phyloP scores from a whole-genome alignment of 345 rosid genomes.

The Aquilaria sinensis region DNA sequence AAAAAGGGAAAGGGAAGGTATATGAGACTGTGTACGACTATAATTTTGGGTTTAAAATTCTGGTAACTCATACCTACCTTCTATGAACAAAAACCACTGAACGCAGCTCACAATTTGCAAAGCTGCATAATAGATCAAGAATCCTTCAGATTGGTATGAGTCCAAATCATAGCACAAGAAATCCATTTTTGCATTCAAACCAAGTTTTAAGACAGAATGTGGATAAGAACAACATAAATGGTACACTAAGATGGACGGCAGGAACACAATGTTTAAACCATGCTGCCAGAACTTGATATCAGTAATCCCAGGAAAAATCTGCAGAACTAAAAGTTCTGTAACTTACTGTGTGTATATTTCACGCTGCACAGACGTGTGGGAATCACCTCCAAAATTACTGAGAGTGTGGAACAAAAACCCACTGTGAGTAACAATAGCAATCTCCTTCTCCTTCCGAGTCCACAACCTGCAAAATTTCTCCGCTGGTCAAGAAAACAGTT shows the following conservation, averaged over 20 bases:
- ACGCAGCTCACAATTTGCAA: conserved; percentile 71
- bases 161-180: no score
- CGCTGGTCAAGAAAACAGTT: not conserved
- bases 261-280: no score
- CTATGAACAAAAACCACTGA: conserved; percentile 52
- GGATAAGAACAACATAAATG: no score
- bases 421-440: conserved; percentile 74
- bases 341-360: conserved; percentile 62
- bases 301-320: no score
- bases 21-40: no score
- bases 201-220: no score
- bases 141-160: conserved; percentile 10
- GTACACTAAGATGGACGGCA: no score
- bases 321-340: no score
- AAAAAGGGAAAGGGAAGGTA: not conserved
- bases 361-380: conserved; percentile 38
- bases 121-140: conserved; percentile 34
- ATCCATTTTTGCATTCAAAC: no score
- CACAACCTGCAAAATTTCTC: conserved; percentile 46
- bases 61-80: conserved; percentile 30
- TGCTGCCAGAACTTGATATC: no score
- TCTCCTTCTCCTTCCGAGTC: conserved; percentile 68
- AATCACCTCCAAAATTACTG: conserved; percentile 48
- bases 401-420: conserved; percentile 52
- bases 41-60: not conserved